Evolutionary conservation across 495 filamentous ascomycete genomes (phyloP).

Genomic region (Talaromyces liani): DNA sequence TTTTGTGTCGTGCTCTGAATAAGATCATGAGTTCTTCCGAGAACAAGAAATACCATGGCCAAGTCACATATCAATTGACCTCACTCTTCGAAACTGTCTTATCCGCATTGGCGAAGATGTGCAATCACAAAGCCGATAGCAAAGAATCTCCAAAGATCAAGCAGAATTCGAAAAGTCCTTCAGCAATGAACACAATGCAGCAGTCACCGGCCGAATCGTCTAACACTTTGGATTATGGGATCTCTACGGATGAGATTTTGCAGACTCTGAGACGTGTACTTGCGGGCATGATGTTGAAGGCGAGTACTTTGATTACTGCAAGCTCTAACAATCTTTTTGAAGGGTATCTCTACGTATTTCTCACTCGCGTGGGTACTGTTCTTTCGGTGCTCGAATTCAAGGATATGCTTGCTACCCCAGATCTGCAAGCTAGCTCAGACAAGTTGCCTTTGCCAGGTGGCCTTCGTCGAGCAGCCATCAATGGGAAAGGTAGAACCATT

Average conservation of each 20-base stretch:
- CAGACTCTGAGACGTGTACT: constrained; percentile 17
- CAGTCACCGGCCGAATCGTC: background rate
- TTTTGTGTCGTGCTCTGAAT: constrained; percentile 24
- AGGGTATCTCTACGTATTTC: constrained; percentile 28
- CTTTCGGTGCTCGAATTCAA: constrained; percentile 32
- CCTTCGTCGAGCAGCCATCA: constrained; percentile 15
- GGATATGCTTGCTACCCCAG: constrained; percentile 18
- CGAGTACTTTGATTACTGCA: constrained; percentile 16
- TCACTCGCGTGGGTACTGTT: constrained; percentile 29
- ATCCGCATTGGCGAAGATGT: constrained; percentile 21
- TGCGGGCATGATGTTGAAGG: constrained; percentile 21
- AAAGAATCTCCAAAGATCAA: background rate
- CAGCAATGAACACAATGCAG: background rate
- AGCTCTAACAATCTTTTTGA: constrained; percentile 27
- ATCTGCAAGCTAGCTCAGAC: constrained; percentile 14
- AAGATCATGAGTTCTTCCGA: constrained; percentile 20
- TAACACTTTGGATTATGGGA: background rate
- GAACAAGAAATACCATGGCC: constrained; percentile 11
- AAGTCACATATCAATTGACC: constrained; percentile 33
- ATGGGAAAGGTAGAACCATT: background rate
- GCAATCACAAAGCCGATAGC: constrained; percentile 15
- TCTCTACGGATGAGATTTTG: constrained; percentile 15
- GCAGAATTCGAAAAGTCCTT: background rate
- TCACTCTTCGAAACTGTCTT: constrained; percentile 32
- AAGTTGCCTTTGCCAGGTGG: constrained; percentile 24